These are phyloP conservation scores for Euphorbia tirucalli DNA, from an alignment of 345 rosid genomes.

Conservation along the genomic window DNA sequence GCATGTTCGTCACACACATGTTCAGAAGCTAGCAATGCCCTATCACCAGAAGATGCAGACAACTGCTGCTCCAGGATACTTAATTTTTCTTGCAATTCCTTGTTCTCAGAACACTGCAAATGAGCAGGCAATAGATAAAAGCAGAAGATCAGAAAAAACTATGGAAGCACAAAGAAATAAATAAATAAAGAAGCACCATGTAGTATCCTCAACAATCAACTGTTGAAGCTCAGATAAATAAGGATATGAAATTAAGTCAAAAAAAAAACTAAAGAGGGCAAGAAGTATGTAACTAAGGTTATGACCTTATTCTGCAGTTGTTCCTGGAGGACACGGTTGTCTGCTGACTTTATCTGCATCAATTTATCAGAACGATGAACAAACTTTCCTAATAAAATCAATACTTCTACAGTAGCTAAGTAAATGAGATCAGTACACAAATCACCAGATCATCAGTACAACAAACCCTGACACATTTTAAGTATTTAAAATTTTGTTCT, in stretches of 20 bases:
- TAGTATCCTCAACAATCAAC: slow-evolving; percentile 7
- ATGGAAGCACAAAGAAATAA: neutral
- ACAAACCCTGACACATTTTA: neutral
- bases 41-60: slow-evolving; percentile 52
- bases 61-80: slow-evolving; percentile 61
- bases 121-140: slow-evolving; percentile 11
- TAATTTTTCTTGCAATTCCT: slow-evolving; percentile 77
- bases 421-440: neutral
- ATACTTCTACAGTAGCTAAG: neutral
- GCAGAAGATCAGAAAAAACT: slow-evolving; percentile 8
- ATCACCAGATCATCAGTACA: neutral
- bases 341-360: slow-evolving; percentile 90
- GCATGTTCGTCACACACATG: slow-evolving; percentile 48
- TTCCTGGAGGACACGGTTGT: slow-evolving; percentile 95
- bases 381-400: neutral
- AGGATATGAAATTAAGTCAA: neutral
- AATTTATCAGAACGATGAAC: slow-evolving; percentile 20
- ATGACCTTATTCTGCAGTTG: slow-evolving; percentile 88
- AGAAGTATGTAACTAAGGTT: slow-evolving; percentile 2
- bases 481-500: neutral
- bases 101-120: slow-evolving; percentile 75
- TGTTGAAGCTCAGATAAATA: neutral
- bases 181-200: neutral
- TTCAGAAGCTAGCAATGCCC: slow-evolving; percentile 40
- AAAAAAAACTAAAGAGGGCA: neutral